Evolutionary conservation across 805 yeast genomes (phyloP).

Genomic region (Kodamaea hsintzibuensis): DNA sequence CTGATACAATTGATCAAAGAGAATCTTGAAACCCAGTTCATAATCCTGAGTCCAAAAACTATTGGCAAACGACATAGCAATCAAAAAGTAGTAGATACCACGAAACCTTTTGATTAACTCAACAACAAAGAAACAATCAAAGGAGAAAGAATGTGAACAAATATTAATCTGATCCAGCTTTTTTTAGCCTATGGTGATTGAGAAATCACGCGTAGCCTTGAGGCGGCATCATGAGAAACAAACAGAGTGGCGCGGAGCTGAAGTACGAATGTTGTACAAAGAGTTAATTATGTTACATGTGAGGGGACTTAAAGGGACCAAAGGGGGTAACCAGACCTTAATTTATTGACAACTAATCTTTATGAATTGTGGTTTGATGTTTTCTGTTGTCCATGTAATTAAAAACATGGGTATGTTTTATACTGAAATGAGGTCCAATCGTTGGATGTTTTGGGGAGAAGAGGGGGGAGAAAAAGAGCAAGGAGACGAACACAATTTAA

Average conservation of each 20-base stretch:
- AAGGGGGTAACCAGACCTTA: too few species aligned
- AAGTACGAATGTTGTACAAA: neutral
- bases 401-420: too few species aligned
- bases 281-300: neutral
- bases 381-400: too few species aligned
- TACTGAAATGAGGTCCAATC: too few species aligned
- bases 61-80: constrained; percentile 62
- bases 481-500: too few species aligned
- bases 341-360: too few species aligned
- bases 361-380: too few species aligned
- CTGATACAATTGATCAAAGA: constrained; percentile 54
- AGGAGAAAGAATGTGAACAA: neutral
- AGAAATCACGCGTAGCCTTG: neutral
- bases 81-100: neutral
- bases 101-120: neutral
- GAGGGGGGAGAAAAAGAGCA: too few species aligned
- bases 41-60: constrained; percentile 77
- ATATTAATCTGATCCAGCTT: neutral
- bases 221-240: neutral
- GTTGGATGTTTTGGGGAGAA: too few species aligned
- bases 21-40: constrained; percentile 49
- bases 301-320: neutral
- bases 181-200: neutral
- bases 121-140: neutral
- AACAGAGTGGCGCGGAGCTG: neutral